Base-by-base conservation (phyloP, 306 rosid genomes). In the Astragalus membranaceus region DNA sequence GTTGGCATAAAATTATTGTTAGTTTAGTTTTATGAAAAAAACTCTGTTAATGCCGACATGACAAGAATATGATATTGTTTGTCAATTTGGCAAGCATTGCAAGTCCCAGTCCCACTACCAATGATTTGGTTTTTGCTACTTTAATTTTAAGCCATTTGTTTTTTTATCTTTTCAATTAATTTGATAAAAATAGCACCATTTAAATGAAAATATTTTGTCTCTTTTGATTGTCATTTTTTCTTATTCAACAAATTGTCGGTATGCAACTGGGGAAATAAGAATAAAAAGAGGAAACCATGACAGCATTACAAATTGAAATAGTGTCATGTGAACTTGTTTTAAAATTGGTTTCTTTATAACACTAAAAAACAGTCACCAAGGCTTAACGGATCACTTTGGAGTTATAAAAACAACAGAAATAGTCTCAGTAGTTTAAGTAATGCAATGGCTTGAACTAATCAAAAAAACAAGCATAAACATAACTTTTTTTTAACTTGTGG, bases 41-140 rank as follows among this genome's bases (percentile, higher is more conserved):
- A 14, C 49, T 70, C n/a, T 58, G 73, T 41, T 44, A 4, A 16
- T 29, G 68, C 10, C 8, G 11, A 67, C 13, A 0, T 9, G 73
- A 63, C 57, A 61, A 10, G 23, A 59, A 44, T 14, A 20, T 53
- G 57, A 0, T 66, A 33, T 30, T 78, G 67, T 64, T 63, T 65
- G 30, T 60, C 6, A 30, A 49, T 8, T 46, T 29, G 49, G 41
- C 37, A 53, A 10, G 73, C 54, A 50, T 9, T 74, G 67, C 48
- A 15, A 53, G n/a, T n/a, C n/a, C n/a, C n/a, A n/a, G 81, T 23
- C 76, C 85, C 79, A 56, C 79, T 26, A 5, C 36, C 49, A 73
- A 84, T 70, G 67, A 79, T 71, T 68, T 42, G 42, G 51, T 42
- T 57, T 57, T 29, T 8, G 10, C 4, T 46, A 37, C 75, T 79